Evolutionary conservation across 768 basidiomycete genomes (phyloP).

Genomic region (Rhodotorula sphaerocarpa): DNA sequence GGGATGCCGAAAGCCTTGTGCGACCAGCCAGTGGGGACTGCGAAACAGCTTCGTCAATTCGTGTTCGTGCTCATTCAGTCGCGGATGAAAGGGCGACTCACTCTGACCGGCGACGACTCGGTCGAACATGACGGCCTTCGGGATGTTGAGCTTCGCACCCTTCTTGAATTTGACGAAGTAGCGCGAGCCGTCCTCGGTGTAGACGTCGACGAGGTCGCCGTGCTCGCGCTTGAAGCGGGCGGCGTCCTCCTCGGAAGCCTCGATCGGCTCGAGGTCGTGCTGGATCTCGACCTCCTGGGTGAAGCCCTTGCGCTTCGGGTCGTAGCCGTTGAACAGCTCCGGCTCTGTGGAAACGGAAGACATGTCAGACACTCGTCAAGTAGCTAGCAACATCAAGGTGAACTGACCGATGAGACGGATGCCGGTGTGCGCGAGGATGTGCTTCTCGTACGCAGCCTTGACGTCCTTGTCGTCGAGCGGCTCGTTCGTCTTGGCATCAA

Average conservation of each 20-base stretch:
- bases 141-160: constrained; percentile 76
- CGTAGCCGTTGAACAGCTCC: constrained; percentile 93
- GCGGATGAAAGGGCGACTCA: neutral
- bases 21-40: constrained; percentile 87
- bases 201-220: constrained; percentile 90
- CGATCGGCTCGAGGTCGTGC: constrained; percentile 92
- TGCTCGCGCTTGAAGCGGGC: constrained; percentile 93
- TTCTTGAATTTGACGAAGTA: constrained; percentile 99
- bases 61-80: neutral
- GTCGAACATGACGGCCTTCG: constrained; percentile 91
- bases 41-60: neutral
- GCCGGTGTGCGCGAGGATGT: constrained; percentile 81
- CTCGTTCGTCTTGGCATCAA: constrained; percentile 83
- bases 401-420: constrained; percentile 78
- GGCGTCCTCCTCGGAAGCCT: constrained; percentile 82
- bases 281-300: constrained; percentile 93
- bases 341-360: no score
- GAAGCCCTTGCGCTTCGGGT: constrained; percentile 95
- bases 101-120: constrained; percentile 86
- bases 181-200: constrained; percentile 83
- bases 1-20: constrained; percentile 95
- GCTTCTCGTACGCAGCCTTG: constrained; percentile 84
- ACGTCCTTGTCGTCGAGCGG: constrained; percentile 98
- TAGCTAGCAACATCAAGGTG: constrained; percentile 41
- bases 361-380: neutral